These are phyloP conservation scores for Syzygium aromaticum DNA, from an alignment of 345 rosid genomes.

Conservation along the genomic window DNA sequence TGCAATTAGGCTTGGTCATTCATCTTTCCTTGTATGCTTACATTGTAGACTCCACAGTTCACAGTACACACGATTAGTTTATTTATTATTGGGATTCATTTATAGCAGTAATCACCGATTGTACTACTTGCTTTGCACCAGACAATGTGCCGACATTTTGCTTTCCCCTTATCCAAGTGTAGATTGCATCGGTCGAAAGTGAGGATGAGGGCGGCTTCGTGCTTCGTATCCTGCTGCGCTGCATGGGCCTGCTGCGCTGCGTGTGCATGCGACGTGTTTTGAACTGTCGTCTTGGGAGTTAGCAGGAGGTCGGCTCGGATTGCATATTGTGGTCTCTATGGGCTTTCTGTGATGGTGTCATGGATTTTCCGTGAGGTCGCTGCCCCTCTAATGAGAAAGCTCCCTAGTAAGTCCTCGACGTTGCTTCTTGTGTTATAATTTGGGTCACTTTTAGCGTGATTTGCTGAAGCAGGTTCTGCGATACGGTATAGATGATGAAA, in stretches of 20 bases:
- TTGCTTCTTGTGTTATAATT: background rate
- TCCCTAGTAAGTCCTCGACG: constrained; percentile 63
- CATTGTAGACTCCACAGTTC: background rate
- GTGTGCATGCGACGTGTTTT: constrained; percentile 89
- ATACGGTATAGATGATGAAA: background rate
- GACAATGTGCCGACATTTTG: background rate
- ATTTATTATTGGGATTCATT: background rate
- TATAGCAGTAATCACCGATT: background rate
- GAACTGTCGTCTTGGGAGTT: constrained; percentile 74
- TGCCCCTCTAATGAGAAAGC: constrained; percentile 91
- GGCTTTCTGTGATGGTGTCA: constrained; percentile 71
- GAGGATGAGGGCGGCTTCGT: constrained; percentile 84
- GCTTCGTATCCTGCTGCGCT: constrained; percentile 90
- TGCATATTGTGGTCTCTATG: constrained; percentile 92
- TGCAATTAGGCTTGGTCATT: background rate
- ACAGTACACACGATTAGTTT: background rate
- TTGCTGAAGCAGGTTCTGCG: background rate
- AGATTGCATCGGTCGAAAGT: background rate
- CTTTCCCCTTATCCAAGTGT: background rate
- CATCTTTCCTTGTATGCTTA: background rate
- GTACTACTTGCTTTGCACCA: background rate
- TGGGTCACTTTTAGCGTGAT: background rate
- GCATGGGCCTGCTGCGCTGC: constrained; percentile 85
- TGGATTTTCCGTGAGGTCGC: constrained; percentile 95
- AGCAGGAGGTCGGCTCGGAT: constrained; percentile 93